Evolutionary conservation across 805 yeast species (phyloP), one percentile per base, ranked within the genome.

Genomic region (Spathaspora girioi): DNA sequence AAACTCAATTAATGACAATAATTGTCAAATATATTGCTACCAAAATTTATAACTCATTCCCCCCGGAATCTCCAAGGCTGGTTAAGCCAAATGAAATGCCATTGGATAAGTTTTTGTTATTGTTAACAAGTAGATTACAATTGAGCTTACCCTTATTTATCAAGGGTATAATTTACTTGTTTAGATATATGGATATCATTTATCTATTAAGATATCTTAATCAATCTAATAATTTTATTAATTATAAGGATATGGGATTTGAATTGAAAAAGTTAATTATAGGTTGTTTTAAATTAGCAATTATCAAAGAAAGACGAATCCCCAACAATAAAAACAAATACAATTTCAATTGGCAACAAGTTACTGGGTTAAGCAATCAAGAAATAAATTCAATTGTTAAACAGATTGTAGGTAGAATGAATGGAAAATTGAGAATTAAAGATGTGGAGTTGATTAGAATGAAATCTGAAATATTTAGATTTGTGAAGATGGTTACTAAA

Each of bases 151-250:
- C 69, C 2, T 56, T 65, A 54, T 75, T 75, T 55, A 65, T 75
- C 66, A 71, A 69, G 51, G 73, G 77, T 4, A 62, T 69, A 40
- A 70, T 75, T 26, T 74, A 74, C 55, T 62, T 75, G 45, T 75
- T 75, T 62, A 64, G 79, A 49, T 75, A 75, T 57, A 75, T 75
- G 78, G 78, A 75, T 56, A 71, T 75, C 43, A 69, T 75, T 47
- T 75, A 75, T 58, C 65, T 75, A 50, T 68, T 75, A 53, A 60
- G 79, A 49, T 75, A 75, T 55, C 67, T 75, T 51, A 75, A 75
- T 54, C 79, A 75, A 56, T 68, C 76, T 27, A 75, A 75, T 54
- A 75, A 75, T 54, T 71, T 66, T 52, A 77, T 75, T 31, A 71
- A 69, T 56, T 71, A 69, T 58, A 72, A 66, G 44, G 76, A 70